phyloP scores from a whole-genome alignment of 164 flowering plant genomes.

The Liriodendron chinense region DNA sequence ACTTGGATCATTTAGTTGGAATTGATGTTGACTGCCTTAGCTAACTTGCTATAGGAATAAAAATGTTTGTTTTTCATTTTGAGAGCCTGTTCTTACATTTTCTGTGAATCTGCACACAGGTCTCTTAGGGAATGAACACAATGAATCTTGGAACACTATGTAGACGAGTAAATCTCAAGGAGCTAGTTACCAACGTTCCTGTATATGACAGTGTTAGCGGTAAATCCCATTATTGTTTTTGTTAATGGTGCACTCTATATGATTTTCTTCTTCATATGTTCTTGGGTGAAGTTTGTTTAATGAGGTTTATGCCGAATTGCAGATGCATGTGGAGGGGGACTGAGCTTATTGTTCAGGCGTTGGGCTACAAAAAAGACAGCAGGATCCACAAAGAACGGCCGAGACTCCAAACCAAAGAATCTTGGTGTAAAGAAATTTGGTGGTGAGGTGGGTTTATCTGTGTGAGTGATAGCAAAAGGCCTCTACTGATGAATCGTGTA shows the following conservation, averaged over 20 bases:
- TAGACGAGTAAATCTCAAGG: slow-evolving; percentile 46
- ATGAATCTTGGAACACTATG: slow-evolving; percentile 51
- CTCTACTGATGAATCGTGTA: not conserved
- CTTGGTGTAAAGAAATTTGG: slow-evolving; percentile 97
- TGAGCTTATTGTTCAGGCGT: slow-evolving; percentile 68
- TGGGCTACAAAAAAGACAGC: slow-evolving; percentile 97
- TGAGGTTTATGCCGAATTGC: slow-evolving; percentile 2
- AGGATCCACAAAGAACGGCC: slow-evolving; percentile 93
- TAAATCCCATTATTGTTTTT: slow-evolving; percentile 14
- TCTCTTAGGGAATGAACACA: slow-evolving; percentile 3
- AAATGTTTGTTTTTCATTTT: not conserved
- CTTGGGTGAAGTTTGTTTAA: not conserved
- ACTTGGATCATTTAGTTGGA: no score
- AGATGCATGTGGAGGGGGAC: slow-evolving; percentile 65
- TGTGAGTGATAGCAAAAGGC: not conserved
- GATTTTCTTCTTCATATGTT: not conserved
- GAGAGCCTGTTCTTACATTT: not conserved
- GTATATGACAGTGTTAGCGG: slow-evolving; percentile 43
- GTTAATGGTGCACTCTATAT: not conserved
- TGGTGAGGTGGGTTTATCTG: slow-evolving; percentile 66
- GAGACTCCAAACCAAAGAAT: slow-evolving; percentile 87
- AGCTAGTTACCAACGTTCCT: slow-evolving; percentile 48
- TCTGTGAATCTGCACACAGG: not conserved
- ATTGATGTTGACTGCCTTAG: no score
- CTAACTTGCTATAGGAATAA: not conserved